phyloP scores from a whole-genome alignment of 108 stramenopile genomes.

The Skeletonema tropicum region DNA sequence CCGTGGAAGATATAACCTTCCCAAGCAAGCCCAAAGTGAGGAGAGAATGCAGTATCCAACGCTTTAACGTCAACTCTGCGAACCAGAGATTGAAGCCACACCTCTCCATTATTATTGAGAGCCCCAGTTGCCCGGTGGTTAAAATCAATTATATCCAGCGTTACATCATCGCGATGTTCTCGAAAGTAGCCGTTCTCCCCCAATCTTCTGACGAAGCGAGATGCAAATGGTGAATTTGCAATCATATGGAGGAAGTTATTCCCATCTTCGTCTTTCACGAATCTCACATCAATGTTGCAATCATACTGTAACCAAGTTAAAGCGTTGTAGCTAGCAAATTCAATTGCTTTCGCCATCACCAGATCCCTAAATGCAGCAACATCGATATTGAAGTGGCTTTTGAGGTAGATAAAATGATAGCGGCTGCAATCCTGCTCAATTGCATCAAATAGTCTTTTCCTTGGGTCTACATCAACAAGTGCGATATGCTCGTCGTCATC shows the following conservation, averaged over 20 bases:
- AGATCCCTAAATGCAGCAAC: constrained; percentile 1
- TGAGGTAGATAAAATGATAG: constrained; percentile 1
- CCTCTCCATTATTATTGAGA: constrained; percentile 4
- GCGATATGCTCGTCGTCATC: constrained; percentile 12
- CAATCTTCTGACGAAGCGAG: not conserved
- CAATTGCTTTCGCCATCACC: constrained; percentile 4
- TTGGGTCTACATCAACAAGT: constrained; percentile 1
- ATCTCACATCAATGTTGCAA: not conserved
- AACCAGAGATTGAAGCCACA: constrained; percentile 17
- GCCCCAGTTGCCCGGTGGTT: not conserved
- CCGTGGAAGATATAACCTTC: not conserved
- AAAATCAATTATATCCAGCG: not conserved
- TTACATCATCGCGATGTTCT: not conserved
- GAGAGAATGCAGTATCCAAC: constrained; percentile 10
- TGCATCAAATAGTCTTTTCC: constrained; percentile 22
- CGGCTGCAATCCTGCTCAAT: constrained; percentile 16
- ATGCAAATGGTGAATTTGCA: constrained; percentile 10
- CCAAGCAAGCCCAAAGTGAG: not conserved
- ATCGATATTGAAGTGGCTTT: constrained; percentile 5
- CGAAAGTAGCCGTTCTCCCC: not conserved
- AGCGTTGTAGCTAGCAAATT: constrained; percentile 14
- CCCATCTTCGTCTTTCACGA: constrained; percentile 3
- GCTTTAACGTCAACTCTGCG: constrained; percentile 13
- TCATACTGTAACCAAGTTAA: constrained; percentile 13
- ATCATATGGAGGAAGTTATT: constrained; percentile 19